These are phyloP conservation scores for Salix udensis DNA, from an alignment of 345 rosid genomes.

Conservation along the genomic window DNA sequence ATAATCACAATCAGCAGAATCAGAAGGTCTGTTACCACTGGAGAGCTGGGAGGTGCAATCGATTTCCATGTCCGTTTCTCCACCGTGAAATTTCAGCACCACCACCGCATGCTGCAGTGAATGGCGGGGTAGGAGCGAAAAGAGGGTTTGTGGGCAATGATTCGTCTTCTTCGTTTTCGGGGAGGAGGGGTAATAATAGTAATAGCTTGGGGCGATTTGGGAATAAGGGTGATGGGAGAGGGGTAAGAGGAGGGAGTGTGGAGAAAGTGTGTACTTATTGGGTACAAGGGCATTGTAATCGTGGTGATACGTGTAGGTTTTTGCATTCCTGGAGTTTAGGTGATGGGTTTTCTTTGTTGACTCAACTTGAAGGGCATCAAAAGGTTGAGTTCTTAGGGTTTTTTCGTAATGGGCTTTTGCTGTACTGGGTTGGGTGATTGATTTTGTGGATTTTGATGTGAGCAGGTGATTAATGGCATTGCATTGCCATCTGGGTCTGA, in stretches of 20 bases:
- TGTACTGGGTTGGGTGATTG: neutral
- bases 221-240: conserved; percentile 15
- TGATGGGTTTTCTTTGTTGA: conserved; percentile 61
- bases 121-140: conserved; percentile 46
- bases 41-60: conserved; percentile 78
- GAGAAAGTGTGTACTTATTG: conserved; percentile 80
- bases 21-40: conserved; percentile 81
- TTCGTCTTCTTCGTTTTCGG: conserved; percentile 46
- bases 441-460: conserved; percentile 6
- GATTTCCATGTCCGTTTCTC: conserved; percentile 63
- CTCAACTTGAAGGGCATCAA: conserved; percentile 86
- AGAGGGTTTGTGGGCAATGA: conserved; percentile 51
- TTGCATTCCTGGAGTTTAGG: conserved; percentile 94
- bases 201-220: conserved; percentile 45
- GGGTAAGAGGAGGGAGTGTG: conserved; percentile 37
- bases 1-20: conserved; percentile 1
- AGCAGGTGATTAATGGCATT: conserved; percentile 80
- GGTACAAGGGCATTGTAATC: conserved; percentile 77
- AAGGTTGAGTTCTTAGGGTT: conserved; percentile 40
- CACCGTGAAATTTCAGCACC: conserved; percentile 74
- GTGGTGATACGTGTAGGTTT: conserved; percentile 72
- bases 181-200: conserved; percentile 59
- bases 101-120: conserved; percentile 8
- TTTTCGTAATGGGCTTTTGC: conserved; percentile 8
- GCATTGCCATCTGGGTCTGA: conserved; percentile 78